Percentiles rank a stretch among this genome's conserved stretches.
Conservation (phyloP, 768 basidiomycete genomes). For the Suillus discolor region DNA sequence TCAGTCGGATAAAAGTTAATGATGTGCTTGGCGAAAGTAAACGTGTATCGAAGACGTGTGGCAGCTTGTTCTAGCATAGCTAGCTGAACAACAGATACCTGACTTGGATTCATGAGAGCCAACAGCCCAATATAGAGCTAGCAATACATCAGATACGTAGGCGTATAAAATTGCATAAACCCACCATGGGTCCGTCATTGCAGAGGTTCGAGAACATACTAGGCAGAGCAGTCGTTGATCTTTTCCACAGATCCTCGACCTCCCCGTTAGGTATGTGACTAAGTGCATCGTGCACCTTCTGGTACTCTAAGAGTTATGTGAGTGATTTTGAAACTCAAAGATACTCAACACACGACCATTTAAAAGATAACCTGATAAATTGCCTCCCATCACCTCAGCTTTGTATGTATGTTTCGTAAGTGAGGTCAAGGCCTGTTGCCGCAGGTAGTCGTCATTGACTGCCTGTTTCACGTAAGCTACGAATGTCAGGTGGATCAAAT, state of each 20-base stretch:
- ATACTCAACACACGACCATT: conserved; percentile 15
- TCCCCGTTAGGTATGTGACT: conserved; percentile 16
- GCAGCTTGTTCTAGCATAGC: conserved; percentile 33
- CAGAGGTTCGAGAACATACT: conserved; percentile 15
- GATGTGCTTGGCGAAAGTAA: conserved; percentile 9
- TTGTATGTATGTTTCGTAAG: conserved; percentile 15
- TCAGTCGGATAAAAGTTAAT: conserved; percentile 13
- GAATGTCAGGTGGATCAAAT: not conserved
- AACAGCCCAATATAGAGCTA: conserved; percentile 32
- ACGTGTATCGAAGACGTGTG: conserved; percentile 23
- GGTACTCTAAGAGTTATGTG: conserved; percentile 20
- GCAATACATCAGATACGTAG: not conserved
- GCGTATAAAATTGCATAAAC: not conserved
- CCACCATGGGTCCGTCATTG: conserved; percentile 21
- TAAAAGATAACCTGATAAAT: conserved; percentile 15
- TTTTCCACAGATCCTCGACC: conserved; percentile 18
- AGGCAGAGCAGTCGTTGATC: conserved; percentile 8
- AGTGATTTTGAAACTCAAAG: not conserved
- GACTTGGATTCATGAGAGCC: conserved; percentile 27
- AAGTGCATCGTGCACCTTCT: conserved; percentile 21
- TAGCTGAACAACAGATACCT: conserved; percentile 32
- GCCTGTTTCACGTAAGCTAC: conserved; percentile 23
- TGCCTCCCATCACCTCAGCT: conserved; percentile 27
- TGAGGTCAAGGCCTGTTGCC: conserved; percentile 22
- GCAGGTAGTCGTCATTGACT: conserved; percentile 21